These are phyloP conservation scores for Candida lessepsii DNA, from an alignment of 805 yeast genomes.

Conservation along the genomic window DNA sequence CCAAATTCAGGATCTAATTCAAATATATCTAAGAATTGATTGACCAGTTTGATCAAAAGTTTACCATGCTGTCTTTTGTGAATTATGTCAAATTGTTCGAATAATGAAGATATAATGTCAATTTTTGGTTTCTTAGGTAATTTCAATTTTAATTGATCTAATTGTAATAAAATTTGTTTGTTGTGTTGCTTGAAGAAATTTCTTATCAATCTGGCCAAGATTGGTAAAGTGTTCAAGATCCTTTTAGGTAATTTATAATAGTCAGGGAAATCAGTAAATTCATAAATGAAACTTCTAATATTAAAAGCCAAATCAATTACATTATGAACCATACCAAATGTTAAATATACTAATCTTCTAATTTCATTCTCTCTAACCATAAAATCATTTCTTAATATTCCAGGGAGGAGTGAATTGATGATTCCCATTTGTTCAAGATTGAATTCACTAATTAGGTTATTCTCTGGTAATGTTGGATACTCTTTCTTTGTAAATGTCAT, in stretches of 20 bases:
- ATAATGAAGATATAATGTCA: neutral
- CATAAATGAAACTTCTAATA: conserved; percentile 1
- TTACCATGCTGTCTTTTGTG: neutral
- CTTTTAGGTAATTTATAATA: neutral
- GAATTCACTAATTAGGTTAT: too few species aligned
- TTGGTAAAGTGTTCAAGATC: neutral
- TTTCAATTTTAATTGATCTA: neutral
- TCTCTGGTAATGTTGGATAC: neutral
- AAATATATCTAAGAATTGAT: neutral
- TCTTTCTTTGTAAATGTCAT: neutral
- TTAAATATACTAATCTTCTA: neutral
- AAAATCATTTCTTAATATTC: too few species aligned
- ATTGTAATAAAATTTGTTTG: neutral
- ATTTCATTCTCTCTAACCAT: neutral
- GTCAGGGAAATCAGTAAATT: neutral
- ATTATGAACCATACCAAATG: conserved; percentile 3
- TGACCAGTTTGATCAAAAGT: neutral
- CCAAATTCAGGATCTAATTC: neutral
- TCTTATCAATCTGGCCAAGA: neutral
- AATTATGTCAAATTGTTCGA: neutral
- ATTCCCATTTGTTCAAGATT: too few species aligned
- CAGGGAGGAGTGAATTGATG: too few species aligned
- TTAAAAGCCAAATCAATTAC: conserved; percentile 2
- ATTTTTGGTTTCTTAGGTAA: neutral
- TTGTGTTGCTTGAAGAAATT: conserved; percentile 1